Conservation (phyloP, 2,329 filamentous ascomycete genomes). For the Pseudogymnoascus verrucosus region DNA sequence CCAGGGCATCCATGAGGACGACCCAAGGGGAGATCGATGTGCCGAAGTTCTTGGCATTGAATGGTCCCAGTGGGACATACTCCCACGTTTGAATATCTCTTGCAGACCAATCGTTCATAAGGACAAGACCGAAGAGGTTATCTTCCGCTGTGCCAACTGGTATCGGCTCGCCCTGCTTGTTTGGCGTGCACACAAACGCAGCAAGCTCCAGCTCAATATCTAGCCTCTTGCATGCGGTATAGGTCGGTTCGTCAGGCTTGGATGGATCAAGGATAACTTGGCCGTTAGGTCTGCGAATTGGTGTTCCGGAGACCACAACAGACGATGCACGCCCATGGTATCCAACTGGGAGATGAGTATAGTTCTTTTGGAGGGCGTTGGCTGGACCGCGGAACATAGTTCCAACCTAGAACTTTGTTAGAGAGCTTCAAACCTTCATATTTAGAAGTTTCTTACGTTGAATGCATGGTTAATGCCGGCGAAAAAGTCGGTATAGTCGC, state of each 20-base stretch:
- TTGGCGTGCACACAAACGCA: constrained; percentile 60
- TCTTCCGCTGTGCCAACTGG: constrained; percentile 57
- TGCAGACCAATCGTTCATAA: constrained; percentile 85
- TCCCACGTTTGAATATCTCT: constrained; percentile 80
- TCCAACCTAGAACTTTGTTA: constrained; percentile 37
- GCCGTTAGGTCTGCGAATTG: constrained; percentile 64
- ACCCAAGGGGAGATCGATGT: constrained; percentile 75
- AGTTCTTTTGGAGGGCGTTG: constrained; percentile 73
- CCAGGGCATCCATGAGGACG: constrained; percentile 66
- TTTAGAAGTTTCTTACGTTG: constrained; percentile 32
- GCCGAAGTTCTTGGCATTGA: constrained; percentile 78
- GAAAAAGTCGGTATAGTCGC: constrained; percentile 83
- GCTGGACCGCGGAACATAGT: constrained; percentile 63
- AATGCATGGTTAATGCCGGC: constrained; percentile 72
- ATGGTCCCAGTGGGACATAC: constrained; percentile 73
- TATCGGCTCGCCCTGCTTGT: constrained; percentile 56
- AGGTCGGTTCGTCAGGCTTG: constrained; percentile 53
- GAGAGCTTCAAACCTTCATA: constrained; percentile 9
- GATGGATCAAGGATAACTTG: constrained; percentile 62
- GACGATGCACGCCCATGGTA: constrained; percentile 75
- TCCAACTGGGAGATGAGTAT: constrained; percentile 70
- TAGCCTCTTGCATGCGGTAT: constrained; percentile 56
- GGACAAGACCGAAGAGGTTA: constrained; percentile 68
- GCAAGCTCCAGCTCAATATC: constrained; percentile 79
- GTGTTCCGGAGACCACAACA: constrained; percentile 65